phyloP scores from a whole-genome alignment of 805 yeast genomes.

The Isabelozyma heimii region DNA sequence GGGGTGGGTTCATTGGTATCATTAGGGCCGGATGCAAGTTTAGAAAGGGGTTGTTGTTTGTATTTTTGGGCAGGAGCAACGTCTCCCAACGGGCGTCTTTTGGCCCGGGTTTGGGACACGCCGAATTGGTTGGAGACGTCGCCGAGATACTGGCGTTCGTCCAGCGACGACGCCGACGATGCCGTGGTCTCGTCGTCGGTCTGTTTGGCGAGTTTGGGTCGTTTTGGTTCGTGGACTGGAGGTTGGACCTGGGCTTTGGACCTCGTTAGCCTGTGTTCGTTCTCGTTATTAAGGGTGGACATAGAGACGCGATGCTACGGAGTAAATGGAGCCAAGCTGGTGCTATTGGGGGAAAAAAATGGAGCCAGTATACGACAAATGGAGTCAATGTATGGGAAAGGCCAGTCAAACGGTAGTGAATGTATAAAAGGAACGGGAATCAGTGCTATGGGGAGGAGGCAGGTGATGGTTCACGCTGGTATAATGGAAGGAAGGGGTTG shows the following conservation, averaged over 20 bases:
- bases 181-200: neutral
- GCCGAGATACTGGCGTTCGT: constrained; percentile 27
- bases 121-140: constrained; percentile 40
- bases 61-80: neutral
- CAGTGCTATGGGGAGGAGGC: too few relatives aligned
- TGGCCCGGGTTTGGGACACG: constrained; percentile 1
- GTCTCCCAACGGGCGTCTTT: neutral
- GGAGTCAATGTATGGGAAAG: too few relatives aligned
- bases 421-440: too few relatives aligned
- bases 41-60: constrained; percentile 1
- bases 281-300: constrained; percentile 34
- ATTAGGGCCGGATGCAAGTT: neutral
- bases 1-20: neutral
- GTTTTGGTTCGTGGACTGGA: neutral
- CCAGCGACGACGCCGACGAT: neutral
- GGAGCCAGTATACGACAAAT: too few relatives aligned
- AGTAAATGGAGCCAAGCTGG: too few relatives aligned
- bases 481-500: too few relatives aligned
- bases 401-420: too few relatives aligned
- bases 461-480: too few relatives aligned
- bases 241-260: constrained; percentile 16
- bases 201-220: neutral
- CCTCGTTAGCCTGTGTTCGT: constrained; percentile 35
- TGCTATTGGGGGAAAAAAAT: too few relatives aligned
- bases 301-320: constrained; percentile 1